Evolutionary conservation across 352 stramenopile genomes (phyloP), one percentile per base, ranked within the genome.

Genomic region (Globisporangium viniferum): DNA sequence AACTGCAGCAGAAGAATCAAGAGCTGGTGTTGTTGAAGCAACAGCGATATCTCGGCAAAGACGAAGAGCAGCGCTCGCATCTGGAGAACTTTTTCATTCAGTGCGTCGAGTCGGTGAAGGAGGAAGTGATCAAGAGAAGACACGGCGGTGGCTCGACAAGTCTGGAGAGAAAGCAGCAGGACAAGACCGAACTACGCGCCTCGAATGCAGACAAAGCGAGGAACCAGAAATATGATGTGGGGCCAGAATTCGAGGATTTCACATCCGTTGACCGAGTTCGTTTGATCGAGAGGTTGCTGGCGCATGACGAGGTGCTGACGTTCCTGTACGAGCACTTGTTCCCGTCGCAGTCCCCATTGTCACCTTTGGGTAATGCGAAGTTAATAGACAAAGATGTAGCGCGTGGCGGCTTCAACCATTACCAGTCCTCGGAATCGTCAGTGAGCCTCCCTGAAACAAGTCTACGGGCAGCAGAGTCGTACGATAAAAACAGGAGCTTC

Each of bases 31-130:
- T 70, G 18, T 51, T 67, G 41, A 81, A 83, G 64, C 73, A 84
- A 24, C 85, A 89, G 24, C 68, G 75, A 9, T n/a, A 77, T 6
- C 24, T 82, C 4, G 61, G 54, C 9, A 68, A 66, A 14, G 73
- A 75, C 24, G 80, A 76, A 6, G 64, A 74, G 20, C 75, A 75
- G 12, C 74, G 77, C 5, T 84, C 82, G 5, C 76, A 80, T 18
- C 69, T 95, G 24, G 84, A 95, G 62, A 78, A 77, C 22, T 90
- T 95, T 44, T 95, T 96, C 56, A 69, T 93, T 55, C 76, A 90
- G 63, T 95, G 87, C 68, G 71, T 97, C n/a, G 80, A 95, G 10
- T 84, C 86, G 0, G 83, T 96, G 36, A 96, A 95, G 69, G 79
- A 89, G 3, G 86, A 93, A 62, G 84, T 92, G 56, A 75, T 87